Conservation (phyloP, 768 basidiomycete species). For the Amanita thiersii region DNA sequence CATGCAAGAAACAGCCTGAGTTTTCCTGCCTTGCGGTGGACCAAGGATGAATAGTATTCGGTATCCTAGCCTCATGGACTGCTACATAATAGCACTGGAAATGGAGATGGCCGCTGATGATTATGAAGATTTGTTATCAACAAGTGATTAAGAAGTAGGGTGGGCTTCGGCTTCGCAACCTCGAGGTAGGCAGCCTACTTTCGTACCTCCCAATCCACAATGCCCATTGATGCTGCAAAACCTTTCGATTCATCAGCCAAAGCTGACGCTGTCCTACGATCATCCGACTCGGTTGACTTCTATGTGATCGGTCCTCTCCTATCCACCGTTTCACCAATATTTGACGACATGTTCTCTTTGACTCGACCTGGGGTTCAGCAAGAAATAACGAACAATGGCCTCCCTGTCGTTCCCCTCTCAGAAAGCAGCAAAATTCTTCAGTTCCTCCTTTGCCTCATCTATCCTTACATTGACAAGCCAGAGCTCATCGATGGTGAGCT, state of each 20-base stretch:
- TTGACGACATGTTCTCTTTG: conserved; percentile 21
- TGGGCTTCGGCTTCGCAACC: too few relatives aligned
- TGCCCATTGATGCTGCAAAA: too few relatives aligned
- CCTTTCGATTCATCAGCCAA: conserved; percentile 4
- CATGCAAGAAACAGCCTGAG: too few relatives aligned
- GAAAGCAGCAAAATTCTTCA: conserved; percentile 9
- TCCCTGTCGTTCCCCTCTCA: conserved; percentile 9
- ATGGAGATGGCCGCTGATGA: too few relatives aligned
- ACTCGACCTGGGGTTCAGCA: conserved; percentile 13
- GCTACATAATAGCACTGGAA: too few relatives aligned
- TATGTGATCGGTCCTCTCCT: conserved; percentile 19
- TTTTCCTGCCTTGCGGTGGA: too few relatives aligned
- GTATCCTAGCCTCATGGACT: too few relatives aligned
- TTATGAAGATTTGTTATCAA: too few relatives aligned
- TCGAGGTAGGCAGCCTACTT: background rate
- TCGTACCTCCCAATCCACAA: background rate
- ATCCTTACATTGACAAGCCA: background rate
- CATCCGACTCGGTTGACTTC: conserved; percentile 23
- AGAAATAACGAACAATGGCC: conserved; percentile 1
- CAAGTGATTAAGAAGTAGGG: too few relatives aligned
- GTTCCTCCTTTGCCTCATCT: conserved; percentile 5
- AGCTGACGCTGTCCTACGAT: conserved; percentile 17
- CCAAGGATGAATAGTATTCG: too few relatives aligned
- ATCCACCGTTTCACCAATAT: conserved; percentile 21
- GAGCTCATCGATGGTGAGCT: background rate